Evolutionary conservation across 192 early-diverging fungal species (phyloP).

Genomic region (Chytriomyces hyalinus): DNA sequence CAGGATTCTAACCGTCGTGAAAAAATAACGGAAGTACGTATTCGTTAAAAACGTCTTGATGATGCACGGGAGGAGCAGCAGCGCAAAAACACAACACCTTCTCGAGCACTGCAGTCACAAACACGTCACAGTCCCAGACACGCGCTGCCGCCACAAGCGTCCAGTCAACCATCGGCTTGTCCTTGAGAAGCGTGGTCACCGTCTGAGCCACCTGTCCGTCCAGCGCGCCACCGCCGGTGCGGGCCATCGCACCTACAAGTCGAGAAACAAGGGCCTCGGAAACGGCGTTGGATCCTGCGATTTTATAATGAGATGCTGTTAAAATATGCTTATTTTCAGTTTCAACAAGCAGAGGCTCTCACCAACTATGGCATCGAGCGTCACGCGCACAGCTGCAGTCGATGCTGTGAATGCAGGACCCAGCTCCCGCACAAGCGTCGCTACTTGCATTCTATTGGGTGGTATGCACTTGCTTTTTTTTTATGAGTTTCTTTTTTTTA

Average conservation of each 20-base stretch:
- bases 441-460: background rate
- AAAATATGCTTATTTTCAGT: no score
- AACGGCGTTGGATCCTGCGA: no score
- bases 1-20: slow-evolving; percentile 46
- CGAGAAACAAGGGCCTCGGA: slow-evolving; percentile 57
- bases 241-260: slow-evolving; percentile 68
- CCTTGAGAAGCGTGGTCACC: slow-evolving; percentile 36
- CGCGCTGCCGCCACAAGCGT: slow-evolving; percentile 12
- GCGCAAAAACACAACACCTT: slow-evolving; percentile 46
- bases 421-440: background rate
- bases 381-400: background rate
- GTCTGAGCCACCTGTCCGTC: slow-evolving; percentile 39
- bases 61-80: no score
- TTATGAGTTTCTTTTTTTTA: background rate
- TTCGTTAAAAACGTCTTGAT: background rate
- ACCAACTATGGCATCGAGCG: background rate
- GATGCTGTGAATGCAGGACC: slow-evolving; percentile 5
- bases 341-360: background rate
- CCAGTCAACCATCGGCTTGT: slow-evolving; percentile 16
- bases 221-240: slow-evolving; percentile 47
- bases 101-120: slow-evolving; percentile 60
- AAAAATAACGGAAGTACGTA: slow-evolving; percentile 6
- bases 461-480: background rate
- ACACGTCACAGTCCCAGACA: slow-evolving; percentile 69
- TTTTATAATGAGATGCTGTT: no score